phyloP scores from a whole-genome alignment of 73 alveolate species.

The Symbiodinium pilosum region DNA sequence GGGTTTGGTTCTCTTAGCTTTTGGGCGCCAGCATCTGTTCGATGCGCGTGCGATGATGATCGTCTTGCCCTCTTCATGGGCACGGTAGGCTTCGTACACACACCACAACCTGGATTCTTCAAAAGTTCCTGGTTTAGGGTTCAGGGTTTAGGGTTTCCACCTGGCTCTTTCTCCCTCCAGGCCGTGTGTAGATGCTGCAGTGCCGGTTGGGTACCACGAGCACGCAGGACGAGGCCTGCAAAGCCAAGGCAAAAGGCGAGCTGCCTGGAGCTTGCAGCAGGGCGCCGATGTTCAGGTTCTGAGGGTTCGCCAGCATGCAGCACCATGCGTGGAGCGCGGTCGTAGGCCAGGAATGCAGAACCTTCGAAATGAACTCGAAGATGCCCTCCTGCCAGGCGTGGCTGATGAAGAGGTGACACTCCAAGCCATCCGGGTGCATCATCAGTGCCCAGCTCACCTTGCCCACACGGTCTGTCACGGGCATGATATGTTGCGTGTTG shows the following conservation, averaged over 20 bases:
- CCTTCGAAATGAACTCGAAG: slow-evolving; percentile 52
- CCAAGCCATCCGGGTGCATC: slow-evolving; percentile 50
- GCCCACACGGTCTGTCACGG: slow-evolving; percentile 57
- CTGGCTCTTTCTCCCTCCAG: not conserved
- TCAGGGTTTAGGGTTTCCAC: not conserved
- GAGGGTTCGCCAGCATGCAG: slow-evolving; percentile 10
- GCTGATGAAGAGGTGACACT: slow-evolving; percentile 35
- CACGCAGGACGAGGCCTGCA: slow-evolving; percentile 1
- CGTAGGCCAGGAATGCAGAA: slow-evolving; percentile 48
- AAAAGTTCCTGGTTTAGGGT: not conserved
- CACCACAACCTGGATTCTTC: not conserved
- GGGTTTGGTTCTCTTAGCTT: no score
- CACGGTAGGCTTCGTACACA: slow-evolving; percentile 17
- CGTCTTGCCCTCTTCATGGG: not conserved
- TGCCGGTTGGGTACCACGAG: slow-evolving; percentile 4
- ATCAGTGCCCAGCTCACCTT: slow-evolving; percentile 80
- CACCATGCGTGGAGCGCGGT: not conserved
- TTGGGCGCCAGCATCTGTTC: not conserved
- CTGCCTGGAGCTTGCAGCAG: not conserved
- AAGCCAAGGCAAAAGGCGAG: slow-evolving; percentile 1
- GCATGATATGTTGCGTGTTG: slow-evolving; percentile 57
- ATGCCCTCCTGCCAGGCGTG: slow-evolving; percentile 74
- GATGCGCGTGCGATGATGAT: not conserved
- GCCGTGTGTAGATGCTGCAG: not conserved
- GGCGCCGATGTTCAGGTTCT: slow-evolving; percentile 1